These are phyloP conservation scores for Aspergillus homomorphus DNA, from an alignment of 495 filamentous ascomycete genomes.

Conservation along the genomic window DNA sequence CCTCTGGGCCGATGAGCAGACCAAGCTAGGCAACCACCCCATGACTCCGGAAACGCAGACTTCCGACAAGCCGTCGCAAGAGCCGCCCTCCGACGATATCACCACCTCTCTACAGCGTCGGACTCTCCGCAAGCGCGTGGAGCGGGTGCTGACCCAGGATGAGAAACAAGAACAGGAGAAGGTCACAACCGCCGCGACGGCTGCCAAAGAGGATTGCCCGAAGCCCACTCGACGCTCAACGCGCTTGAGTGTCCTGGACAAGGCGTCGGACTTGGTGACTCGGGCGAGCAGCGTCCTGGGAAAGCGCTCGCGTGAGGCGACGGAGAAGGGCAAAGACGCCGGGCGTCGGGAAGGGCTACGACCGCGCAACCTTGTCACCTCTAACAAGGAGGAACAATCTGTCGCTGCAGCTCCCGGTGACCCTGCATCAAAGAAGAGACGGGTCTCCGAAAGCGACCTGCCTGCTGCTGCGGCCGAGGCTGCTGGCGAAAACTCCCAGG, in stretches of 20 bases:
- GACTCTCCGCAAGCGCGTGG: slow-evolving; percentile 48
- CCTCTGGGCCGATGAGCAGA: slow-evolving; percentile 34
- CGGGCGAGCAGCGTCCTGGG: slow-evolving; percentile 49
- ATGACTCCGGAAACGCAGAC: slow-evolving; percentile 39
- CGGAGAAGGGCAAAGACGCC: slow-evolving; percentile 42
- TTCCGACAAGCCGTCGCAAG: slow-evolving; percentile 39
- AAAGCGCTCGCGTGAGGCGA: slow-evolving; percentile 49
- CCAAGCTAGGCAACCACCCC: slow-evolving; percentile 35
- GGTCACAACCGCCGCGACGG: neutral
- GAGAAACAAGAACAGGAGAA: slow-evolving; percentile 27
- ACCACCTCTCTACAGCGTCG: slow-evolving; percentile 38
- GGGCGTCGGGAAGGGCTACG: slow-evolving; percentile 42
- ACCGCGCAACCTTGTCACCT: slow-evolving; percentile 30
- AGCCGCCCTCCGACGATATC: slow-evolving; percentile 35
- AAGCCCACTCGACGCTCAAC: slow-evolving; percentile 20
- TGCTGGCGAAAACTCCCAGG: slow-evolving; percentile 31
- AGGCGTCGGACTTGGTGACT: slow-evolving; percentile 42
- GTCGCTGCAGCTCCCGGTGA: slow-evolving; percentile 21
- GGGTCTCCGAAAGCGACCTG: slow-evolving; percentile 48
- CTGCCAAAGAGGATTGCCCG: slow-evolving; percentile 7
- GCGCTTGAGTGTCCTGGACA: slow-evolving; percentile 42
- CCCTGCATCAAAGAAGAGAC: slow-evolving; percentile 46
- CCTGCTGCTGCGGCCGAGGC: slow-evolving; percentile 41
- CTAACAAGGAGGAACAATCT: slow-evolving; percentile 28
- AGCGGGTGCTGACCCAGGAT: slow-evolving; percentile 46